phyloP scores from a whole-genome alignment of 129 eudicot genomes.

The Chrysanthemum lavandulifolium region DNA sequence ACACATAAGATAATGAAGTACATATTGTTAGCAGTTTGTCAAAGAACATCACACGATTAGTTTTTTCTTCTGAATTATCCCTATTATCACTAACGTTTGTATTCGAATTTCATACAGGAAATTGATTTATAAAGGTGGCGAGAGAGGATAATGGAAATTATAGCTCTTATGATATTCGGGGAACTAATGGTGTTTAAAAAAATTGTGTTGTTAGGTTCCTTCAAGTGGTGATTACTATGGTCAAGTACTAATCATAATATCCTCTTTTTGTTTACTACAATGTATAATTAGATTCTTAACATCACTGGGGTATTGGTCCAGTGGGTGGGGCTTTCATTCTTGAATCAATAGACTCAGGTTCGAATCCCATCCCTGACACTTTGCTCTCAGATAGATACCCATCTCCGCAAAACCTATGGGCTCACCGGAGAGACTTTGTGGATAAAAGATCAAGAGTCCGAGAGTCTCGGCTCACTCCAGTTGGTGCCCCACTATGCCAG shows the following conservation, averaged over 20 bases:
- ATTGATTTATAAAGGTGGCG: constrained; percentile 54
- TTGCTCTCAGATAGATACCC: too few relatives aligned
- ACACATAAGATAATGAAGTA: too few relatives aligned
- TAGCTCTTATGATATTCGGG: constrained; percentile 13
- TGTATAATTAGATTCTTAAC: background rate
- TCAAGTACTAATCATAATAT: constrained; percentile 14
- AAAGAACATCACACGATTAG: constrained; percentile 62
- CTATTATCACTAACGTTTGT: background rate
- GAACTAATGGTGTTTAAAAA: constrained; percentile 17
- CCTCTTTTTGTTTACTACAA: background rate
- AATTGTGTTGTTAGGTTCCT: constrained; percentile 27
- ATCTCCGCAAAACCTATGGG: too few relatives aligned
- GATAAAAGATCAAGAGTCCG: too few relatives aligned
- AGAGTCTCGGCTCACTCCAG: too few relatives aligned
- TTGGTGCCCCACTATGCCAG: too few relatives aligned
- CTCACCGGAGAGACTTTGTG: too few relatives aligned
- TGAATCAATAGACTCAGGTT: too few relatives aligned
- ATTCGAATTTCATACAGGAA: constrained; percentile 48
- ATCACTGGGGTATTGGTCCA: too few relatives aligned
- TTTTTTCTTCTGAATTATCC: background rate
- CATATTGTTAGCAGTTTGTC: too few relatives aligned
- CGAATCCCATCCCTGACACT: too few relatives aligned
- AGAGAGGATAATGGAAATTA: constrained; percentile 21
- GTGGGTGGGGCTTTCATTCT: too few relatives aligned
- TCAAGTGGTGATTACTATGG: constrained; percentile 29